Conservation (phyloP, 495 filamentous ascomycete species). For the Aspergillus taichungensis region DNA sequence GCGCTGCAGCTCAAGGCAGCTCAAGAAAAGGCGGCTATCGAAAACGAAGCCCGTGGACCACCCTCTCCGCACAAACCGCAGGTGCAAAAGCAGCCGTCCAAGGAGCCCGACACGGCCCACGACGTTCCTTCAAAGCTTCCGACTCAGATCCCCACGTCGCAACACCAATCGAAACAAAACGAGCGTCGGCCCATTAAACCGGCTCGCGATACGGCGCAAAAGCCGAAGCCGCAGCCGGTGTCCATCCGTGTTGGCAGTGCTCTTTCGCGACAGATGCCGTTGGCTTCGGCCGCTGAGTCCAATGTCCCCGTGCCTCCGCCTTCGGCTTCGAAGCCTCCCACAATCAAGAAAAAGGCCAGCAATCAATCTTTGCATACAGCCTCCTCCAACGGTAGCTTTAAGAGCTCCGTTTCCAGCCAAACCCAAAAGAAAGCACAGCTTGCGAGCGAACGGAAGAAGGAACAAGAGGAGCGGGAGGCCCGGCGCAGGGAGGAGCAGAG, state of each 20-base stretch:
- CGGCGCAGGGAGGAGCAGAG: slow-evolving; percentile 74
- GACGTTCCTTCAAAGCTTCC: slow-evolving; percentile 31
- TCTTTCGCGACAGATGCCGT: slow-evolving; percentile 57
- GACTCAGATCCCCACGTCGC: slow-evolving; percentile 46
- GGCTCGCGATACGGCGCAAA: slow-evolving; percentile 54
- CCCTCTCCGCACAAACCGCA: slow-evolving; percentile 35
- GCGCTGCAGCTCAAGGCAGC: slow-evolving; percentile 30
- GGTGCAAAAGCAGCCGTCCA: slow-evolving; percentile 40
- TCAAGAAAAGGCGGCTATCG: slow-evolving; percentile 24
- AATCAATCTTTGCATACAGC: slow-evolving; percentile 59
- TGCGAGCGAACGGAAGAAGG: slow-evolving; percentile 66
- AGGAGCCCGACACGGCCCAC: slow-evolving; percentile 21
- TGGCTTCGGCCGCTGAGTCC: slow-evolving; percentile 54
- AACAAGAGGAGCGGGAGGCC: slow-evolving; percentile 66
- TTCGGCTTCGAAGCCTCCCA: slow-evolving; percentile 38
- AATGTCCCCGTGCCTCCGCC: slow-evolving; percentile 37
- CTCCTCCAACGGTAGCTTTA: slow-evolving; percentile 56
- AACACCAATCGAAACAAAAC: slow-evolving; percentile 37
- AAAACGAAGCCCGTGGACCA: slow-evolving; percentile 29
- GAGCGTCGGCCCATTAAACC: slow-evolving; percentile 62
- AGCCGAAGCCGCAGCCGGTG: slow-evolving; percentile 66
- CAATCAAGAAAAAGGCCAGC: slow-evolving; percentile 55
- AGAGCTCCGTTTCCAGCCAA: slow-evolving; percentile 53
- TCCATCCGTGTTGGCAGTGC: slow-evolving; percentile 68
- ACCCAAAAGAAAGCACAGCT: slow-evolving; percentile 52